Conservation (phyloP, 1,284 basidiomycete species). For the Ustilago loliicola region DNA sequence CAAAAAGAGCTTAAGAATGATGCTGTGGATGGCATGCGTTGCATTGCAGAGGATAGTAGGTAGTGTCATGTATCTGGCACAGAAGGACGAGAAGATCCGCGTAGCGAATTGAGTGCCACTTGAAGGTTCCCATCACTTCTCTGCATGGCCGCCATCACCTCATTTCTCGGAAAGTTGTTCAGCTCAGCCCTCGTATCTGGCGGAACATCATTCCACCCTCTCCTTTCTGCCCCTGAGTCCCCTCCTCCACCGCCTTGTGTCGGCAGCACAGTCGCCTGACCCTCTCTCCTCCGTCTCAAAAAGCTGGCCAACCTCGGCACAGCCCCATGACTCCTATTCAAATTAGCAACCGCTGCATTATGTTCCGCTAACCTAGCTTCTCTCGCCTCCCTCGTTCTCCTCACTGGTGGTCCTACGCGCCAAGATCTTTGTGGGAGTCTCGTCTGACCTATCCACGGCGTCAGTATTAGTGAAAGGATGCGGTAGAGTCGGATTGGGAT, state of each 20-base stretch:
- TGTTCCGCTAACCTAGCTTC: constrained; percentile 36
- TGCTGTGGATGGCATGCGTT: background rate
- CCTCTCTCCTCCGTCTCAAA: constrained; percentile 14
- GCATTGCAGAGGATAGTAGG: background rate
- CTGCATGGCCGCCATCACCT: constrained; percentile 11
- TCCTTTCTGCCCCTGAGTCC: background rate
- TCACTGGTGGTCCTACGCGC: constrained; percentile 27
- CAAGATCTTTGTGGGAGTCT: constrained; percentile 28
- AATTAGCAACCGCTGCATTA: constrained; percentile 15
- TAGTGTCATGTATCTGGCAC: background rate
- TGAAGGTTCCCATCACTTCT: constrained; percentile 8
- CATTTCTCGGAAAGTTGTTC: background rate
- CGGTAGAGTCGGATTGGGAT: constrained; percentile 25
- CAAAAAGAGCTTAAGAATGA: background rate
- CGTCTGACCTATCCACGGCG: constrained; percentile 27
- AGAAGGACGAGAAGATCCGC: background rate
- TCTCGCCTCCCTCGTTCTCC: constrained; percentile 21
- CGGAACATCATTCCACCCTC: constrained; percentile 24
- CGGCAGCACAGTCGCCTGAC: background rate
- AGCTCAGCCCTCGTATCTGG: constrained; percentile 7
- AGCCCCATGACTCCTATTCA: background rate
- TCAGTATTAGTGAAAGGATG: constrained; percentile 9
- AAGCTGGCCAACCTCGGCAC: constrained; percentile 30
- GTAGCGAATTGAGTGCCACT: background rate
- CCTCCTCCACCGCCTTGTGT: background rate